Conservation (phyloP, 1,284 basidiomycete genomes). For the Puccinia coronata region DNA sequence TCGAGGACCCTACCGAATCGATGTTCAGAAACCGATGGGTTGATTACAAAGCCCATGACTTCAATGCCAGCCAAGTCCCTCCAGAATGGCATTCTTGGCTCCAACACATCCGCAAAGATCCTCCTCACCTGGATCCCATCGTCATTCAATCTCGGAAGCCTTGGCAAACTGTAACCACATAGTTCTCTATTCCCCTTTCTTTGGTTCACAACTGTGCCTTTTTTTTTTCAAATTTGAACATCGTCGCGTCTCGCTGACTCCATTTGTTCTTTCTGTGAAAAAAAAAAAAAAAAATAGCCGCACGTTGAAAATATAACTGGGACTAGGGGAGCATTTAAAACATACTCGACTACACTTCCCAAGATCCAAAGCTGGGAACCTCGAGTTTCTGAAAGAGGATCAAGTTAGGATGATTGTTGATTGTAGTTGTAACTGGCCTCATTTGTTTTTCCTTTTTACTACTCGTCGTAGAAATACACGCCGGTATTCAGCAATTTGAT, state of each 20-base stretch:
- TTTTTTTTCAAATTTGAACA: background rate
- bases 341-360: constrained; percentile 80
- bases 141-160: constrained; percentile 70
- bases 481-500: no score
- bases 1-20: constrained; percentile 82
- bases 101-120: constrained; percentile 78
- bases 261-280: constrained; percentile 23
- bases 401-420: background rate
- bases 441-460: background rate
- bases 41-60: constrained; percentile 83
- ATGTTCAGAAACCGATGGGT: constrained; percentile 87
- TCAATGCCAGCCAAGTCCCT: constrained; percentile 83
- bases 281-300: no score
- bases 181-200: background rate
- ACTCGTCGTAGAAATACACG: background rate
- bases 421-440: constrained; percentile 16
- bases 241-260: background rate
- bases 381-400: constrained; percentile 62
- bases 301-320: constrained; percentile 86
- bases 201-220: background rate
- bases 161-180: constrained; percentile 75
- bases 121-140: constrained; percentile 73
- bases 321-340: constrained; percentile 79
- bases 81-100: constrained; percentile 95
- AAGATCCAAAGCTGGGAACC: constrained; percentile 84